phyloP scores from a whole-genome alignment of 257 asterid species.

The Penstemon davidsonii region DNA sequence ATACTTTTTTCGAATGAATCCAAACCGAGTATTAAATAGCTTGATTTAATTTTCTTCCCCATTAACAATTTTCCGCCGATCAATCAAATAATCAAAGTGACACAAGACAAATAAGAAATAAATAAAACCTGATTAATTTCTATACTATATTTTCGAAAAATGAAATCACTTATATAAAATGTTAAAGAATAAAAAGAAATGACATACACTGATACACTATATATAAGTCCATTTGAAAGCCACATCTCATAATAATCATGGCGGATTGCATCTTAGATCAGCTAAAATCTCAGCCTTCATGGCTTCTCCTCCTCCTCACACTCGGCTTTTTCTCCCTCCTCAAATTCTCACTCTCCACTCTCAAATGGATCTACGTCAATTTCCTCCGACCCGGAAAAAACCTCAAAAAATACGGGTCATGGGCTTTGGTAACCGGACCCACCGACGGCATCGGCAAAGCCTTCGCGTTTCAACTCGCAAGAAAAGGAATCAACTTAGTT shows the following conservation, averaged over 20 bases:
- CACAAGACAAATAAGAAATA: too few species aligned
- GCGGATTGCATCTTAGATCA: slow-evolving; percentile 56
- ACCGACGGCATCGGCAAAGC: slow-evolving; percentile 97
- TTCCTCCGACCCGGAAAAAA: slow-evolving; percentile 82
- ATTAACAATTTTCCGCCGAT: too few species aligned
- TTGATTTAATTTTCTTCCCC: too few species aligned
- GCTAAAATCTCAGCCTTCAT: slow-evolving; percentile 74
- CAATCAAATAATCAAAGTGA: too few species aligned
- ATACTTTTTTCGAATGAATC: too few species aligned
- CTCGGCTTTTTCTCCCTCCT: slow-evolving; percentile 54
- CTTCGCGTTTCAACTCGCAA: slow-evolving; percentile 82
- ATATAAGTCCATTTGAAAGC: slow-evolving; percentile 1
- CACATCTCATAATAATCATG: slow-evolving; percentile 38
- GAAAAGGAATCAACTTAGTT: slow-evolving; percentile 66
- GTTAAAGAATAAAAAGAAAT: background rate
- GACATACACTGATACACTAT: background rate
- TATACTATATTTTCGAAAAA: background rate
- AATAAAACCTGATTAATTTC: background rate
- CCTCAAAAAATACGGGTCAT: slow-evolving; percentile 92
- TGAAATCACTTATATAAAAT: background rate
- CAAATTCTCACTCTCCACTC: slow-evolving; percentile 37
- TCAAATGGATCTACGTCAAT: slow-evolving; percentile 69
- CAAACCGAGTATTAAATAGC: too few species aligned
- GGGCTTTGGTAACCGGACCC: slow-evolving; percentile 95
- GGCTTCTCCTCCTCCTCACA: slow-evolving; percentile 59